Percentiles rank a stretch among this genome's conserved stretches.
Evolutionary conservation across 306 rosid genomes (phyloP).

Genomic region (Mimosa pudica): DNA sequence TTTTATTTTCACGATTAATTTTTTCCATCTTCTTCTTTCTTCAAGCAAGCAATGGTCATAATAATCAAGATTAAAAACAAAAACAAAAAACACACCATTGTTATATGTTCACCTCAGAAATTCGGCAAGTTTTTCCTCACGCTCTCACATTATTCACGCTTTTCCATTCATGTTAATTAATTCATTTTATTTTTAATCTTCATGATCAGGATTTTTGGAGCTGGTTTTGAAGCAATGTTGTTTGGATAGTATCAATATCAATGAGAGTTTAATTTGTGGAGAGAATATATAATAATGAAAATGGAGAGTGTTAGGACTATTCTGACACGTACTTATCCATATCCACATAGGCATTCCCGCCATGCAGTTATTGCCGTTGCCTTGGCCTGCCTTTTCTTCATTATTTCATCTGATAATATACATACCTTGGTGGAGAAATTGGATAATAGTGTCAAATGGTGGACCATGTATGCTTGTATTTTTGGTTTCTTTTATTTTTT

Average conservation of each 20-base stretch:
- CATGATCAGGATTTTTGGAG: slow-evolving; percentile 46
- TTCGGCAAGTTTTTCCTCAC: slow-evolving; percentile 27
- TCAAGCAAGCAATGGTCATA: background rate
- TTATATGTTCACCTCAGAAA: slow-evolving; percentile 44
- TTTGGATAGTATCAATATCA: slow-evolving; percentile 25
- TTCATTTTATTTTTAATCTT: background rate
- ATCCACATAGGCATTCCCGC: slow-evolving; percentile 97
- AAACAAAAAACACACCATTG: slow-evolving; percentile 57
- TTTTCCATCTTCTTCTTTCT: slow-evolving; percentile 1
- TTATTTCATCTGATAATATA: slow-evolving; percentile 92
- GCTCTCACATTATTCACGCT: slow-evolving; percentile 34
- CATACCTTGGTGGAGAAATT: slow-evolving; percentile 88
- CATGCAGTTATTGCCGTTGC: slow-evolving; percentile 94
- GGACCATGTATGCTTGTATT: slow-evolving; percentile 92
- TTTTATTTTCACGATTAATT: background rate
- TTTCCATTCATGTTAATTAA: slow-evolving; percentile 1
- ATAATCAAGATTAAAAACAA: background rate
- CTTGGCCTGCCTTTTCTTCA: slow-evolving; percentile 86
- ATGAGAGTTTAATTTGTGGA: slow-evolving; percentile 8
- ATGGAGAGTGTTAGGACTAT: slow-evolving; percentile 96
- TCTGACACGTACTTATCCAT: slow-evolving; percentile 78
- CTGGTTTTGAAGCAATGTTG: slow-evolving; percentile 32
- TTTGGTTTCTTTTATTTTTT: slow-evolving; percentile 96
- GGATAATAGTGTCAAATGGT: slow-evolving; percentile 94
- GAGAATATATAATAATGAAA: slow-evolving; percentile 35